A percentile compares a stretch with the other conserved stretches of the same genome.
Conservation (phyloP, 2,329 filamentous ascomycete genomes). For the Aspergillus eucalypticola region DNA sequence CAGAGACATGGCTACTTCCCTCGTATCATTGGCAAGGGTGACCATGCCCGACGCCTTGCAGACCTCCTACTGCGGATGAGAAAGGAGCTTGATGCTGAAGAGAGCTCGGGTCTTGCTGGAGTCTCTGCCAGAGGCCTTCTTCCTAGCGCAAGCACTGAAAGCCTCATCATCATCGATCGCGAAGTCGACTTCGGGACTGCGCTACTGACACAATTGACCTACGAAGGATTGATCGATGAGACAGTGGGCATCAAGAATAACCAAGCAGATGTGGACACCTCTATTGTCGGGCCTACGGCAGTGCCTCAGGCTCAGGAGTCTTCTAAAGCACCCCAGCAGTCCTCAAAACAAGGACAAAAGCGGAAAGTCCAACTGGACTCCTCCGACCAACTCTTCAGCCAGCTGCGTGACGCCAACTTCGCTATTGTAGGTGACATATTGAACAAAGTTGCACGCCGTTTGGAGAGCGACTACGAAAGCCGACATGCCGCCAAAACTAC, state of each 20-base stretch:
- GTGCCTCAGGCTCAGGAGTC: slow-evolving; percentile 57
- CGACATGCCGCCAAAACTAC: slow-evolving; percentile 85
- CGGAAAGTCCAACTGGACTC: slow-evolving; percentile 87
- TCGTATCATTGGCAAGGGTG: slow-evolving; percentile 90
- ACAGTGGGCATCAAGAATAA: slow-evolving; percentile 89
- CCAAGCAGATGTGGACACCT: slow-evolving; percentile 88
- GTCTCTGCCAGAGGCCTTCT: slow-evolving; percentile 65
- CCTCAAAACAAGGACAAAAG: slow-evolving; percentile 67
- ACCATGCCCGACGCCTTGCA: slow-evolving; percentile 85
- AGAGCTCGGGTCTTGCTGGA: slow-evolving; percentile 60
- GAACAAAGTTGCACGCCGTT: slow-evolving; percentile 83
- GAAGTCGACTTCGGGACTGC: slow-evolving; percentile 92
- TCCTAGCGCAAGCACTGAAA: slow-evolving; percentile 85
- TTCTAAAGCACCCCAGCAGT: slow-evolving; percentile 48
- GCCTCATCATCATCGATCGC: slow-evolving; percentile 89
- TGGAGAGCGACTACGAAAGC: slow-evolving; percentile 84
- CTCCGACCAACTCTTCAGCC: slow-evolving; percentile 82
- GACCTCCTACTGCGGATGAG: slow-evolving; percentile 89
- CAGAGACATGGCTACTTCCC: slow-evolving; percentile 91
- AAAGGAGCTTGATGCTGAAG: slow-evolving; percentile 82
- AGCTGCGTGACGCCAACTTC: slow-evolving; percentile 90
- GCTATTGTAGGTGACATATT: slow-evolving; percentile 86
- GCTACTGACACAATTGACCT: slow-evolving; percentile 90
- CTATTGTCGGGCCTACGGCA: slow-evolving; percentile 73
- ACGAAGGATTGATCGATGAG: slow-evolving; percentile 94